Percentiles rank a stretch among this genome's conserved stretches.
Conservation (phyloP, 192 early-diverging fungal species). For the Coemansia sp. region DNA sequence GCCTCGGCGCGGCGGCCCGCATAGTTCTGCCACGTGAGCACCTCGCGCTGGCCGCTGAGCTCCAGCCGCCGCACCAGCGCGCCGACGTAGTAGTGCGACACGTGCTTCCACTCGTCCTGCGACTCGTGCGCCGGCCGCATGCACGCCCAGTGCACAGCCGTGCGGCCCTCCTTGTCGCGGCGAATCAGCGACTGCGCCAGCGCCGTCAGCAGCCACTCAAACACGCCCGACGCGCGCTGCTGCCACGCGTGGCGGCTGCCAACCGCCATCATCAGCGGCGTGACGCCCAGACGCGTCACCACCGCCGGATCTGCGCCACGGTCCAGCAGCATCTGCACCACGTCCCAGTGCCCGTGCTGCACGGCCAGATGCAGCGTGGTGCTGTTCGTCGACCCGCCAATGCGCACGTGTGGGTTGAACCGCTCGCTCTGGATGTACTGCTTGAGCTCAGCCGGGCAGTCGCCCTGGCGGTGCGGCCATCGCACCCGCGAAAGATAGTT, state of each 20-base stretch:
- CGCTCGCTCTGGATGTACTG: slow-evolving; percentile 8
- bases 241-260: slow-evolving; percentile 12
- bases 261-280: slow-evolving; percentile 41
- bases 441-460: slow-evolving; percentile 11
- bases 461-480: background rate
- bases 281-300: slow-evolving; percentile 21
- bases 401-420: slow-evolving; percentile 7
- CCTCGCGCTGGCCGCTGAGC: slow-evolving; percentile 6
- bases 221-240: slow-evolving; percentile 9
- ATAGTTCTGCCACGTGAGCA: slow-evolving; percentile 31
- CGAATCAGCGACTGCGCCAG: slow-evolving; percentile 14
- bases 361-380: slow-evolving; percentile 24
- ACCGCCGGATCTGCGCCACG: slow-evolving; percentile 17
- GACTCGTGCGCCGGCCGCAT: slow-evolving; percentile 2
- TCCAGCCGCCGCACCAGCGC: slow-evolving; percentile 11
- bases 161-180: slow-evolving; percentile 37
- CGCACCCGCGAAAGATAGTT: slow-evolving; percentile 7
- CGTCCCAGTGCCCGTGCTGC: slow-evolving; percentile 34
- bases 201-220: slow-evolving; percentile 33
- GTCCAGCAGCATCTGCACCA: slow-evolving; percentile 29
- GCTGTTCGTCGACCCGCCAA: slow-evolving; percentile 8
- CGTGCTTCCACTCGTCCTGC: slow-evolving; percentile 4
- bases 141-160: slow-evolving; percentile 38
- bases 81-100: slow-evolving; percentile 13
- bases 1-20: slow-evolving; percentile 17